Conservation (phyloP, 2,329 filamentous ascomycete species). For the Hortaea sp. region DNA sequence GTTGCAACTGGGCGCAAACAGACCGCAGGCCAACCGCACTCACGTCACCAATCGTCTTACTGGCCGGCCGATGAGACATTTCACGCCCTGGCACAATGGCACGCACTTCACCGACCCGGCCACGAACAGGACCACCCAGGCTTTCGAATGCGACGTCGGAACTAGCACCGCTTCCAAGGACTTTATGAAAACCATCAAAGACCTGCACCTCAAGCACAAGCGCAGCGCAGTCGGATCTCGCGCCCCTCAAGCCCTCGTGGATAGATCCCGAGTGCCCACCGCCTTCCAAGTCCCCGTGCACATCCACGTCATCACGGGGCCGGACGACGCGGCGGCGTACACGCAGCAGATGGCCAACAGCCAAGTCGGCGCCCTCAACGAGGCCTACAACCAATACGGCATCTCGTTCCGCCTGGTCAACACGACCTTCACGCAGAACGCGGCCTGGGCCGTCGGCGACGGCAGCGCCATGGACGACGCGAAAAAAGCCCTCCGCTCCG, state of each 20-base stretch:
- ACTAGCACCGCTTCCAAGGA: constrained; percentile 26
- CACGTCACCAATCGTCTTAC: constrained; percentile 18
- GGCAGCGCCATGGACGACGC: constrained; percentile 39
- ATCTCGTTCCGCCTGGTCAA: constrained; percentile 42
- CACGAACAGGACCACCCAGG: constrained; percentile 19
- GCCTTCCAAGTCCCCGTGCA: constrained; percentile 31
- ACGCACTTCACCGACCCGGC: constrained; percentile 17
- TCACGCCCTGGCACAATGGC: constrained; percentile 18
- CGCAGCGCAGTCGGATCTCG: constrained; percentile 8
- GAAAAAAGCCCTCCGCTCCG: constrained; percentile 44
- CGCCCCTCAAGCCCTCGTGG: constrained; percentile 12
- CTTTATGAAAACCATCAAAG: constrained; percentile 29
- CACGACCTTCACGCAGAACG: constrained; percentile 42
- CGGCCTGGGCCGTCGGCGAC: constrained; percentile 42
- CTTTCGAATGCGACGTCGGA: constrained; percentile 36
- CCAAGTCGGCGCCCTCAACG: constrained; percentile 32
- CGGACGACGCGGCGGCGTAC: constrained; percentile 27
- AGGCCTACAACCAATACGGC: constrained; percentile 38
- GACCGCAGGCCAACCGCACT: constrained; percentile 9
- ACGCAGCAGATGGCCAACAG: constrained; percentile 31
- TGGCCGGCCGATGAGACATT: constrained; percentile 23
- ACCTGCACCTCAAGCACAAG: constrained; percentile 22
- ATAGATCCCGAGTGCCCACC: constrained; percentile 6
- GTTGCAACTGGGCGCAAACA: background rate
- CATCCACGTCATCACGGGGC: constrained; percentile 35